Base-by-base conservation (phyloP, 2,329 filamentous ascomycete species). In the Magnaporthiopsis incrustans region DNA sequence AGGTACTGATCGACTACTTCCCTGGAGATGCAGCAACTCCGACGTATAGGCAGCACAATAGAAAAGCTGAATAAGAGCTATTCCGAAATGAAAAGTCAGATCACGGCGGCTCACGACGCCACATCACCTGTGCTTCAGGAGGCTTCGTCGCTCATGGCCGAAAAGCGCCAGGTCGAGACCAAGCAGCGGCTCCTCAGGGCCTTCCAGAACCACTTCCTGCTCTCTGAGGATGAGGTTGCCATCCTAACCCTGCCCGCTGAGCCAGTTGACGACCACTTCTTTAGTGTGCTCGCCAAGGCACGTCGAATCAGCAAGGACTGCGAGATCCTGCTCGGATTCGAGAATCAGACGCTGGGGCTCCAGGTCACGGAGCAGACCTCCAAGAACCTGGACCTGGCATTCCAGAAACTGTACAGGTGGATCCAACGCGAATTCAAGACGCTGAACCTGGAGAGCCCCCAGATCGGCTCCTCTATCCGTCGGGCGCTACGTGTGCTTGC, bases 391-490 rank as follows among this genome's bases (percentile, higher is more conserved):
- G 95, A 97, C 71, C 83, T 88, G 22, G 94, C 91, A 6, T 99
- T 95, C 70, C 94, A 99, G 73, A 99, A 97, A 73, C 83, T 99
- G 3, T 97, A 96, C 76, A 88, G 91, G 70, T 99, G 94, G 94
- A 88, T 96, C 26, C 93, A 97, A 73, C 88, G 90, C 65, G 92
- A 97, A 70, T 96, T 99, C 77, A 96, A 93, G 74, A 89, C 88
- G 0, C 78, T 98, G 62, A 96, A 98, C 73, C 83, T 98, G 11
- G 95, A 99, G 72, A 97, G 96, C 69, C 93, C 93, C 0, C 93
- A 96, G 70, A 93, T 98, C 73, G 93, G 90, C 72, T 84, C 88
- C 26, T 88, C 91, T 0, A 93, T 99, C 67, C 85, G 94, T 62
- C 86, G 88, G 64, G 92, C 92, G 27, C 81, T 99, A 56, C 86